Percentiles rank a stretch among this genome's conserved stretches.
phyloP scores from a whole-genome alignment of 176 grass and related monocot species.

The Ananas comosus region DNA sequence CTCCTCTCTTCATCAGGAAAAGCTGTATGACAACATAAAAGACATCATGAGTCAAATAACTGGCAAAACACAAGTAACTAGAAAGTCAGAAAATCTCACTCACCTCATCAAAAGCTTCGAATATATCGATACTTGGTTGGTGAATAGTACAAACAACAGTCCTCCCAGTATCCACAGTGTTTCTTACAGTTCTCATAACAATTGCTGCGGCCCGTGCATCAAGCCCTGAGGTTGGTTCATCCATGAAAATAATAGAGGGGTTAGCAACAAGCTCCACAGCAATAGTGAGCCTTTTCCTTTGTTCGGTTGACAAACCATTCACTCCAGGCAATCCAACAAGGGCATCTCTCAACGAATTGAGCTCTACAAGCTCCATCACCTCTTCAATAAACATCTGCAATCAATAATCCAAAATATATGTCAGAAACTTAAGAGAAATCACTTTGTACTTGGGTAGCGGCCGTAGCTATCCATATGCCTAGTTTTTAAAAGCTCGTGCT shows the following conservation, averaged over 20 bases:
- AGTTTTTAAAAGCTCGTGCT: too few species aligned
- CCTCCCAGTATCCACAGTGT: conserved; percentile 74
- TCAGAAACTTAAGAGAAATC: neutral
- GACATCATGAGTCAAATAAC: conserved; percentile 7
- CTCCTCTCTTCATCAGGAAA: conserved; percentile 82
- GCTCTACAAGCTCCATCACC: conserved; percentile 90
- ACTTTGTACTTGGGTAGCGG: neutral
- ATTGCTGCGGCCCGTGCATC: conserved; percentile 87
- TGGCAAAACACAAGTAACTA: neutral
- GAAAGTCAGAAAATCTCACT: neutral
- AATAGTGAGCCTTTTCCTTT: conserved; percentile 80
- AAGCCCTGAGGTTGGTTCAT: conserved; percentile 83
- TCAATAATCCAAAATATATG: neutral
- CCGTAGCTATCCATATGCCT: too few species aligned
- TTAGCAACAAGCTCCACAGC: conserved; percentile 89
- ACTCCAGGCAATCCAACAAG: conserved; percentile 75
- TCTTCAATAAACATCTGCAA: conserved; percentile 72
- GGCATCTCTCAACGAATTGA: conserved; percentile 48
- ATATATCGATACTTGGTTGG: conserved; percentile 94
- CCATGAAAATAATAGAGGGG: conserved; percentile 89
- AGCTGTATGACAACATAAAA: conserved; percentile 42
- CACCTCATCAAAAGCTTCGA: conserved; percentile 97
- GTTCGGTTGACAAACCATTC: conserved; percentile 78
- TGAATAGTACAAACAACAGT: conserved; percentile 94
- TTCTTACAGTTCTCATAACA: conserved; percentile 86